These are phyloP conservation scores for Solanum piurae DNA, from an alignment of 257 asterid genomes.

Conservation along the genomic window DNA sequence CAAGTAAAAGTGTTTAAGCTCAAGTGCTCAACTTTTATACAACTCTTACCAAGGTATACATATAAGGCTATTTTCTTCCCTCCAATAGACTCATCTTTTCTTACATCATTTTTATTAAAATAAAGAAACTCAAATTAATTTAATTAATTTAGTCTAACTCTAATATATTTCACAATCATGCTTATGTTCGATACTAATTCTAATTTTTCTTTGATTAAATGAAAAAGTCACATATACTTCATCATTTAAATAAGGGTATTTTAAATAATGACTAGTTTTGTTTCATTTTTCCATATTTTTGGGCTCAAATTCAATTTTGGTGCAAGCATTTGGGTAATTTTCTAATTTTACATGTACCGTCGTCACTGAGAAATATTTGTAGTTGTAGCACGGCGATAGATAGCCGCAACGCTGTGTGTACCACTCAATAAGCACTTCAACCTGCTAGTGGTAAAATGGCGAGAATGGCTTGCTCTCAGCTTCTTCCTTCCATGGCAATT, in stretches of 20 bases:
- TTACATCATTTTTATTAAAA: neutral
- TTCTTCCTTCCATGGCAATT: conserved; percentile 45
- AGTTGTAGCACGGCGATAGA: neutral
- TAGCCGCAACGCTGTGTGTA: neutral
- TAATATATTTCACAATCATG: neutral
- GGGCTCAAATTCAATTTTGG: neutral
- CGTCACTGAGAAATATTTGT: neutral
- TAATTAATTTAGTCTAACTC: neutral
- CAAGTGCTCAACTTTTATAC: neutral
- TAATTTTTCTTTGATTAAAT: neutral
- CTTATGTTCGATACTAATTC: neutral
- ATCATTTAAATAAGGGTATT: neutral
- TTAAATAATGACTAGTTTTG: neutral
- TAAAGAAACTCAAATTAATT: neutral
- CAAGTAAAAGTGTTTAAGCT: neutral
- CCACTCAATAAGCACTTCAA: neutral
- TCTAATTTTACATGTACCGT: neutral
- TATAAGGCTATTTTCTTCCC: neutral
- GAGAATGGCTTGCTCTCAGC: conserved; percentile 48
- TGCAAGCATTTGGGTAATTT: neutral
- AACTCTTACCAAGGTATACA: neutral
- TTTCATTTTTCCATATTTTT: neutral
- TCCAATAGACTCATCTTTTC: neutral
- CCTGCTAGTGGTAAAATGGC: conserved; percentile 35
- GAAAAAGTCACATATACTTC: neutral